Evolutionary conservation across 257 asterid species (phyloP), one percentile per base, ranked within the genome.

Genomic region (Penstemon barbatus): DNA sequence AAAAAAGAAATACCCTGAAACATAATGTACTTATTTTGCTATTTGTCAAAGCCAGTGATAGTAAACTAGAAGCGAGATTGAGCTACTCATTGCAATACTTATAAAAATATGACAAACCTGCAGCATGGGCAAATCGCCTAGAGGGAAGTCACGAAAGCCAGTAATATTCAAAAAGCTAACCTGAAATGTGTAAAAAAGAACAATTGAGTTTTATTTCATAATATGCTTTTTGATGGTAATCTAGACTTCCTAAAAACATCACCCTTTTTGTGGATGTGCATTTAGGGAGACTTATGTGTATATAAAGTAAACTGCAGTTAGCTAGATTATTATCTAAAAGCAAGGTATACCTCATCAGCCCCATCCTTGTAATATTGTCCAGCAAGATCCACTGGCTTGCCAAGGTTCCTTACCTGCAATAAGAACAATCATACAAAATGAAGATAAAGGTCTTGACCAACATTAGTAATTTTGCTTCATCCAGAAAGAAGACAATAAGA

Each of bases 371-470:
- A 93, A 70, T 93, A 90, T 67, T 85, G 89, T 58, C 88, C 92
- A 63, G 99, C 97, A 76, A 93, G 97, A 44, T 84, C 99, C 51
- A 93, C 99, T 41, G 99, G 99, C 81, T 88, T 90, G 72, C 99
- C 99, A 54, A 93, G 96, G 86, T 93, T 93, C 77, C 99, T 84
- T 79, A 93, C 99, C 97, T 93, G 79, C 69, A 81, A 63, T 70
- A 72, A 75, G 65, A 57, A 73, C 11, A 53, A 51, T n/a, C 43
- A 66, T 0, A 73, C 10, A 50, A 62, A 8, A 25, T 61, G 46
- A 43, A 68, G 46, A 36, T 64, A 63, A 41, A 56, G 41, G 69
- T 53, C 56, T 46, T 18, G 37, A 39, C 46, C 61, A 61, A 43
- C 72, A 62, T 41, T 49, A 10, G 7, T 7, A 18, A 58, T 44